A percentile compares a stretch with the other conserved stretches of the same genome.
Conservation (phyloP, 202 grass and related monocot species). For the Cymbopogon flexuosus region DNA sequence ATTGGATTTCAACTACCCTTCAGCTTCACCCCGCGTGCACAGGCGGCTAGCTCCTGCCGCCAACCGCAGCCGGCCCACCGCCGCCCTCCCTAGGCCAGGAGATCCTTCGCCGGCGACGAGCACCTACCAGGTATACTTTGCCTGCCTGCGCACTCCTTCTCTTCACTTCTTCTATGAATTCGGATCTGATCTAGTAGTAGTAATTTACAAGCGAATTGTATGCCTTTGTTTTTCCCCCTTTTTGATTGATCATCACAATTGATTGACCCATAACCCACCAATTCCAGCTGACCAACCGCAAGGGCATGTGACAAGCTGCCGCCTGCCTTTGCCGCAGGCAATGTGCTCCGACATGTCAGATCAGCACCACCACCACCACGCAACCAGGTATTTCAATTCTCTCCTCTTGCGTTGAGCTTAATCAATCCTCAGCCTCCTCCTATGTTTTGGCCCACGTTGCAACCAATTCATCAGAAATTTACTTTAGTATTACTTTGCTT, state of each 20-base stretch:
- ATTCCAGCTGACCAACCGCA: not conserved
- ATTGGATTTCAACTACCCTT: not conserved
- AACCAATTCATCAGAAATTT: not conserved
- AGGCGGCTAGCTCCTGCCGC: not conserved
- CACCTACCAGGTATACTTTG: not conserved
- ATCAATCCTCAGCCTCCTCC: not conserved
- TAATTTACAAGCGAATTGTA: not conserved
- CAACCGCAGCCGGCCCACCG: not conserved
- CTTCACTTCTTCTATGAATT: not conserved
- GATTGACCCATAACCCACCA: not conserved
- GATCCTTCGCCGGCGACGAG: not conserved
- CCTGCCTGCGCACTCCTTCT: not conserved
- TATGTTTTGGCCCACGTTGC: not conserved
- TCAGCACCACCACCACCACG: constrained; percentile 1
- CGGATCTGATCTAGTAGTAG: not conserved
- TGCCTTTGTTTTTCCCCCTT: not conserved
- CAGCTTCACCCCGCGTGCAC: not conserved
- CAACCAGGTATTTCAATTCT: constrained; percentile 21
- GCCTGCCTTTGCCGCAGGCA: constrained; percentile 21
- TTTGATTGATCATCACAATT: not conserved
- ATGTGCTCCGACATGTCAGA: constrained; percentile 42
- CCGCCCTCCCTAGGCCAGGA: not conserved
- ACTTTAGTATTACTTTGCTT: not conserved
- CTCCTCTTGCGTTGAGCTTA: not conserved
- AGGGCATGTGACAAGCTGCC: constrained; percentile 33